phyloP scores from a whole-genome alignment of 2,329 filamentous ascomycete species.

The Aphanocladium album region DNA sequence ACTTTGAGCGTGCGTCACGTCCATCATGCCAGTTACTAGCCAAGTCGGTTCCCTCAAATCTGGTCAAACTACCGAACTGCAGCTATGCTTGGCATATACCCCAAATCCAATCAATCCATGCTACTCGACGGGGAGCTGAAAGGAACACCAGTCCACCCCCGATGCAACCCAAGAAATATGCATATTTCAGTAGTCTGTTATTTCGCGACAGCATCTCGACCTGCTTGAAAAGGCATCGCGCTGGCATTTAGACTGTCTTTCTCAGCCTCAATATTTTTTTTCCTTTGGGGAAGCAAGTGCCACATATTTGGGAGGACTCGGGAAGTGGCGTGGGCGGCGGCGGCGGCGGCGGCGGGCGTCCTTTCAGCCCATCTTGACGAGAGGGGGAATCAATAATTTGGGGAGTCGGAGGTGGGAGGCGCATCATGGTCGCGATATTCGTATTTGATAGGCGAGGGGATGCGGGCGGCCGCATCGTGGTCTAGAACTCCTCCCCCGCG shows the following conservation, averaged over 20 bases:
- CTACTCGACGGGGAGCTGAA: constrained; percentile 1
- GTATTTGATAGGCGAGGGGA: too few relatives aligned
- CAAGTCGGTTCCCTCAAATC: too few relatives aligned
- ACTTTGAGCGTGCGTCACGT: too few relatives aligned
- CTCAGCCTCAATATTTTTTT: not conserved
- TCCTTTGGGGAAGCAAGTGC: too few relatives aligned
- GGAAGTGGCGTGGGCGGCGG: too few relatives aligned
- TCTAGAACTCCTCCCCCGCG: too few relatives aligned
- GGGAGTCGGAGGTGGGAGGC: not conserved
- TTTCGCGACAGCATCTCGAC: not conserved
- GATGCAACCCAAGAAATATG: constrained; percentile 4
- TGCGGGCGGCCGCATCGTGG: too few relatives aligned
- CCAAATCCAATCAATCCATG: not conserved
- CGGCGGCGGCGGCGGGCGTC: not conserved
- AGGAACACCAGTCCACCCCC: constrained; percentile 2
- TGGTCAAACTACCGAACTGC: too few relatives aligned
- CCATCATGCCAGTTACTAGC: too few relatives aligned
- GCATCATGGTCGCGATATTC: not conserved
- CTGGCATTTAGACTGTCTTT: not conserved
- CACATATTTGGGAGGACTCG: not conserved
- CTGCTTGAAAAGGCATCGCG: constrained; percentile 2
- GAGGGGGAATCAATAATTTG: not conserved
- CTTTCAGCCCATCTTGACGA: not conserved
- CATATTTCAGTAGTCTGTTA: not conserved
- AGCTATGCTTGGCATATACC: not conserved